These are phyloP conservation scores for Rutstroemia sydowiana DNA, from an alignment of 2,329 filamentous ascomycete species.

Conservation along the genomic window DNA sequence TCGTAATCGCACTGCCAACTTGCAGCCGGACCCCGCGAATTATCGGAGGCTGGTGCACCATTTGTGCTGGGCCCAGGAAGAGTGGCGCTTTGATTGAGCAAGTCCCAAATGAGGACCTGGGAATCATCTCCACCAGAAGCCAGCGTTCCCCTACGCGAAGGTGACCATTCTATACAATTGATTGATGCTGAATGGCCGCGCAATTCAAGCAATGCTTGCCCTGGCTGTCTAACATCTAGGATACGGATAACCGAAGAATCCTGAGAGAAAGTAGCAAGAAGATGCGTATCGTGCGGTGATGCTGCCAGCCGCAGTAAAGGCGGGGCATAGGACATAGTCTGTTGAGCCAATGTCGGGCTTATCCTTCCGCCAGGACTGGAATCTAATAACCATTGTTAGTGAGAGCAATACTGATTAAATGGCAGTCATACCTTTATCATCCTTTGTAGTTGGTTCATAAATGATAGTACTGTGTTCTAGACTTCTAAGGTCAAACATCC, in stretches of 20 bases:
- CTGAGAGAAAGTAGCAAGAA: constrained; percentile 93
- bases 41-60: constrained; percentile 46
- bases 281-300: constrained; percentile 89
- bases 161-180: constrained; percentile 96
- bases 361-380: constrained; percentile 48
- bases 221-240: constrained; percentile 90
- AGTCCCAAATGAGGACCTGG: constrained; percentile 87
- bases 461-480: constrained; percentile 98
- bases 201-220: constrained; percentile 88
- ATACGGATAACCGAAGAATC: constrained; percentile 91
- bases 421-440: constrained; percentile 53
- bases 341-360: constrained; percentile 68
- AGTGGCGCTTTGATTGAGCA: constrained; percentile 53
- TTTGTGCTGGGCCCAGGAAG: constrained; percentile 36
- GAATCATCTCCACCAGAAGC: constrained; percentile 90
- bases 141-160: constrained; percentile 74
- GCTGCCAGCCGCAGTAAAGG: constrained; percentile 76
- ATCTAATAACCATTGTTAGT: constrained; percentile 32
- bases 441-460: constrained; percentile 91
- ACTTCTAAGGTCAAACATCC: constrained; percentile 97
- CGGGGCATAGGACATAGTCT: constrained; percentile 69
- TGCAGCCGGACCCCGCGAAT: constrained; percentile 59
- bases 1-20: constrained; percentile 85
- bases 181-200: constrained; percentile 79
- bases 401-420: constrained; percentile 3